These are phyloP conservation scores for Eucalyptus marginata DNA, from an alignment of 345 rosid species.

Conservation along the genomic window DNA sequence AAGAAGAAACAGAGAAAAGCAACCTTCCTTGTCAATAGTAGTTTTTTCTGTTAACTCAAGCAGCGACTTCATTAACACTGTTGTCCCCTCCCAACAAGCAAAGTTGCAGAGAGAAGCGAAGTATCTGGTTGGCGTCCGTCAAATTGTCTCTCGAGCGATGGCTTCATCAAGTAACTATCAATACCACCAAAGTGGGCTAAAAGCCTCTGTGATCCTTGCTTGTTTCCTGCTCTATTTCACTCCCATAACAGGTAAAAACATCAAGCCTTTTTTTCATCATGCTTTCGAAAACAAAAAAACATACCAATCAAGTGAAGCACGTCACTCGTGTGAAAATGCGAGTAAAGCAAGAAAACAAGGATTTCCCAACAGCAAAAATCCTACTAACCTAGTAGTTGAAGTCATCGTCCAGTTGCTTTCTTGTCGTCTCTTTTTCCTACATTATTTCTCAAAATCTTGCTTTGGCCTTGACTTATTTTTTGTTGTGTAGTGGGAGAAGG, in stretches of 20 bases:
- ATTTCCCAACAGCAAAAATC: not conserved
- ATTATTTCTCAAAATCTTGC: not conserved
- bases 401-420: not conserved
- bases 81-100: not conserved
- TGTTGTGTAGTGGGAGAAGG: not conserved
- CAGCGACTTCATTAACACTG: not conserved
- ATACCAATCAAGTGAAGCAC: not conserved
- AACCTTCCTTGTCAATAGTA: not conserved
- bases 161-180: not conserved
- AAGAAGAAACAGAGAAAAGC: not conserved
- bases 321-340: not conserved
- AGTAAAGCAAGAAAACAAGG: not conserved
- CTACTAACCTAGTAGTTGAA: not conserved
- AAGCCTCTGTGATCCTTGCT: not conserved
- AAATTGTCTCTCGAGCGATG: not conserved
- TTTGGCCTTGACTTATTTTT: not conserved
- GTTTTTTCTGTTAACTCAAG: not conserved
- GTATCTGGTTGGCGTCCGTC: not conserved
- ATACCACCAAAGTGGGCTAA: not conserved
- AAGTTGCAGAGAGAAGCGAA: not conserved
- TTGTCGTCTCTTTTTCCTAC: not conserved
- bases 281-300: not conserved
- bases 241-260: not conserved
- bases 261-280: not conserved
- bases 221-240: not conserved